Conservation (phyloP, 805 yeast genomes). For the Nakazawaea laoshanensis region DNA sequence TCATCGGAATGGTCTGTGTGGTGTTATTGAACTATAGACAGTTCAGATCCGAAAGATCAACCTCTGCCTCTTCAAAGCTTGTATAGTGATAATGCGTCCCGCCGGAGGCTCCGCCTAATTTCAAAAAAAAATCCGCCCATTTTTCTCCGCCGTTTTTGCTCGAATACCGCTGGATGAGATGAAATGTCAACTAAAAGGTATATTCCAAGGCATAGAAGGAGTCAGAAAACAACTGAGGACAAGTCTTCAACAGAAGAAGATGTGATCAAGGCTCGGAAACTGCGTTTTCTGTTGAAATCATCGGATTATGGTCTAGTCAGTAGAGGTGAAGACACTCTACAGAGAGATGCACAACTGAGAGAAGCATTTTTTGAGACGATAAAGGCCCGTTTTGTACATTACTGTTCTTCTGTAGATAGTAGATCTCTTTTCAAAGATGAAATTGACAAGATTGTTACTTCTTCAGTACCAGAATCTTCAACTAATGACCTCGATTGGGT, state of each 20-base stretch:
- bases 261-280: no score
- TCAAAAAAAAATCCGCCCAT: neutral
- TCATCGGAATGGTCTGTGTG: conserved; percentile 18
- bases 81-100: neutral
- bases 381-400: conserved; percentile 19
- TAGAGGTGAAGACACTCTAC: conserved; percentile 49
- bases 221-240: no score
- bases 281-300: conserved; percentile 13
- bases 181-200: no score
- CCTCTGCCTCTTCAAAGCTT: no score
- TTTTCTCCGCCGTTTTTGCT: no score
- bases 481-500: conserved; percentile 18
- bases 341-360: conserved; percentile 33
- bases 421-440: conserved; percentile 9
- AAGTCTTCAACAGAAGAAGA: no score
- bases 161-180: no score
- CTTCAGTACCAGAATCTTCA: conserved; percentile 1
- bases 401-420: conserved; percentile 21
- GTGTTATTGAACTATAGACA: conserved; percentile 13
- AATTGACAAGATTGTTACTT: conserved; percentile 7
- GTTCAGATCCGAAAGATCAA: neutral
- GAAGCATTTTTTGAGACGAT: conserved; percentile 29
- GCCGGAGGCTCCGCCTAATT: neutral
- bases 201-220: no score
- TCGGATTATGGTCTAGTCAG: conserved; percentile 46